Base-by-base conservation (phyloP, 176 grass and related monocot genomes). In the Pharus latifolius region DNA sequence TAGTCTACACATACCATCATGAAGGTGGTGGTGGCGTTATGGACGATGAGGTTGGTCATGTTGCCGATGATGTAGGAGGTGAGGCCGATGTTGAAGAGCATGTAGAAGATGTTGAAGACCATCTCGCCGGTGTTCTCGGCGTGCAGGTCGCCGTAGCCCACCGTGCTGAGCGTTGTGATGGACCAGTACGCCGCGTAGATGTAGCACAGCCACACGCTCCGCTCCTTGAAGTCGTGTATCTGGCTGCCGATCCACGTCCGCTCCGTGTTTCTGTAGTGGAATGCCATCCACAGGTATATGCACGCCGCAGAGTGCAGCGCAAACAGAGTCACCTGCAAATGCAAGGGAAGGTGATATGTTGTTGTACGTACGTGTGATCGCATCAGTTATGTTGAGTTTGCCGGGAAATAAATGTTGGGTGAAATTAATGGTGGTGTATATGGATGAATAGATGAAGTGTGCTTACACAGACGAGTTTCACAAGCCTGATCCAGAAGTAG, bases 1-100 rank as follows among this genome's bases (percentile, higher is more conserved):
- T 6, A 41, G 12, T n/a, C n/a, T n/a, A n/a, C n/a, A n/a, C n/a
- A 5, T 84, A 85, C 83, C 75, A 85, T 68, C 26, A 41, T 49
- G 71, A 75, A 70, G 0, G 74, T 75, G n/a, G 69, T 53, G 33
- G 65, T 51, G 9, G 75, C 64, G 19, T n/a, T 65, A n/a, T 91
- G 88, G 59, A 91, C 88, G 53, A 91, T 57, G 79, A 91, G 88
- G 63, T 70, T 86, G 75, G 88, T 91, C 83, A 91, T 83, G 83
- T 86, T 86, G 47, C 88, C 83, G 65, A 91, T 80, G 88, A 91
- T 63, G 72, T 91, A 91, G 30, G 83, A 74, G 58, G 60, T 76
- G 80, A 87, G 71, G 53, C 80, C 76, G 16, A 91, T 80, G 83
- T 91, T 91, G 80, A 76, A 91, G 58, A 91, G 55, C 83, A 91